Evolutionary conservation across 768 basidiomycete species (phyloP).

Genomic region (Mycena albidolilacea): DNA sequence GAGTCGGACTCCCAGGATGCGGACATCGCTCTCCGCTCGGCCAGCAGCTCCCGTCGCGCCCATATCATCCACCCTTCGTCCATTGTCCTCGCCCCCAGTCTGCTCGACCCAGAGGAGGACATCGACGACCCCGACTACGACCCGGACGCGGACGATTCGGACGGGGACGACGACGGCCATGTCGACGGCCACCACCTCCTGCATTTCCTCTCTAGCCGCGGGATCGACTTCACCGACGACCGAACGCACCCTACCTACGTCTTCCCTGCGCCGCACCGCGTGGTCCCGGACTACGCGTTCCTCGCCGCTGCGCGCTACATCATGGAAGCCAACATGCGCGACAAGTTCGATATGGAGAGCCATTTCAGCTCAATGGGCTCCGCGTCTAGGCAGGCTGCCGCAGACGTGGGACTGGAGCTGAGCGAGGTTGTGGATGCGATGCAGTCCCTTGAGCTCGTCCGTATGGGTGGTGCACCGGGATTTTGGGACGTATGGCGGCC

Average conservation of each 20-base stretch:
- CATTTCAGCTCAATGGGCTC: background rate
- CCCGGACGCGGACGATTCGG: slow-evolving; percentile 29
- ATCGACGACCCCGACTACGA: slow-evolving; percentile 37
- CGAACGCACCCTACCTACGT: slow-evolving; percentile 40
- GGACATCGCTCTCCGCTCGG: slow-evolving; percentile 22
- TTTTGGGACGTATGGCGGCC: slow-evolving; percentile 54
- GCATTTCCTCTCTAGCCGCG: slow-evolving; percentile 33
- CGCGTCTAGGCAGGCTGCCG: slow-evolving; percentile 20
- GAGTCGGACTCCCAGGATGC: slow-evolving; percentile 33
- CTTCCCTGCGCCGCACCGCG: slow-evolving; percentile 42
- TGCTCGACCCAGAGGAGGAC: slow-evolving; percentile 37
- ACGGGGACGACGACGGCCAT: slow-evolving; percentile 30
- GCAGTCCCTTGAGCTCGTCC: slow-evolving; percentile 51
- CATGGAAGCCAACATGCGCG: slow-evolving; percentile 66
- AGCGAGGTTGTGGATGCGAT: slow-evolving; percentile 45
- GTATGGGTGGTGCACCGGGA: slow-evolving; percentile 58
- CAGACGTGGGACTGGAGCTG: slow-evolving; percentile 32
- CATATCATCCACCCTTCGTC: slow-evolving; percentile 32
- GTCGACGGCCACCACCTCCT: slow-evolving; percentile 24
- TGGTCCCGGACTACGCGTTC: slow-evolving; percentile 65
- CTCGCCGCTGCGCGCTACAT: slow-evolving; percentile 66
- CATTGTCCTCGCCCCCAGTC: slow-evolving; percentile 32
- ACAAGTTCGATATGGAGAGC: slow-evolving; percentile 45
- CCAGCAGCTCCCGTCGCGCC: slow-evolving; percentile 11
- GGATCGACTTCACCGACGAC: slow-evolving; percentile 39